A percentile compares a stretch with the other conserved stretches of the same genome.
phyloP scores from a whole-genome alignment of 1,284 basidiomycete species.

The Cryptococcus sp. region DNA sequence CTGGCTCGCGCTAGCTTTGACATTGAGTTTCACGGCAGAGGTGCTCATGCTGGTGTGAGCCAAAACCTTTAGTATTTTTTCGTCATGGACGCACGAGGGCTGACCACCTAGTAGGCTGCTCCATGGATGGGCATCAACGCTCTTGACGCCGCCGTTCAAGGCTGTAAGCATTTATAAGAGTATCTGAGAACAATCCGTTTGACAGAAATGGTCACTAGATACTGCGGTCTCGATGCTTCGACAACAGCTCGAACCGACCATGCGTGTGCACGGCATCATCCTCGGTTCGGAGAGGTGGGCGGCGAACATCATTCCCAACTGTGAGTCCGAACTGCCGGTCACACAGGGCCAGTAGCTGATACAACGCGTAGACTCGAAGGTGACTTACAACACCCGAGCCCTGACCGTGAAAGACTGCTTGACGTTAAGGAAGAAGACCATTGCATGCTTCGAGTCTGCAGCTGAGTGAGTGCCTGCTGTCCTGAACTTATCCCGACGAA shows the following conservation, averaged over 20 bases:
- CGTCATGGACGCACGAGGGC: neutral
- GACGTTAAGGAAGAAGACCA: constrained; percentile 22
- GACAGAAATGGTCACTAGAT: constrained; percentile 30
- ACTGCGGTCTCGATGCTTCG: constrained; percentile 50
- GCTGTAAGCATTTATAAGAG: constrained; percentile 14
- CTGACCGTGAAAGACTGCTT: constrained; percentile 23
- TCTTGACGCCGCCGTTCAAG: constrained; percentile 52
- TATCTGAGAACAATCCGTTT: neutral
- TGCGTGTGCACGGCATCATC: constrained; percentile 50
- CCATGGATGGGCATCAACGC: constrained; percentile 54
- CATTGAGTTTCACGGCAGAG: constrained; percentile 28
- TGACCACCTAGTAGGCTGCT: constrained; percentile 12
- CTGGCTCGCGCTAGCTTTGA: constrained; percentile 29
- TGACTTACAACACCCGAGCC: constrained; percentile 43
- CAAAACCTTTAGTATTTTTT: neutral
- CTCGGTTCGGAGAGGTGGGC: constrained; percentile 43
- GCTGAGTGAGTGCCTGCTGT: constrained; percentile 19
- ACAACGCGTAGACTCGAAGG: constrained; percentile 29
- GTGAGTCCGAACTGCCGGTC: constrained; percentile 5
- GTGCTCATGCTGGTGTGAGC: constrained; percentile 34
- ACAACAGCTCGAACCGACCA: constrained; percentile 48
- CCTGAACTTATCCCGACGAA: no score
- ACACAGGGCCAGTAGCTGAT: neutral
- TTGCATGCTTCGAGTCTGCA: constrained; percentile 26
- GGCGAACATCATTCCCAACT: constrained; percentile 25